Evolutionary conservation across 2,329 filamentous ascomycete genomes (phyloP), one percentile per base, ranked within the genome.

Genomic region (Phialophora tarda): DNA sequence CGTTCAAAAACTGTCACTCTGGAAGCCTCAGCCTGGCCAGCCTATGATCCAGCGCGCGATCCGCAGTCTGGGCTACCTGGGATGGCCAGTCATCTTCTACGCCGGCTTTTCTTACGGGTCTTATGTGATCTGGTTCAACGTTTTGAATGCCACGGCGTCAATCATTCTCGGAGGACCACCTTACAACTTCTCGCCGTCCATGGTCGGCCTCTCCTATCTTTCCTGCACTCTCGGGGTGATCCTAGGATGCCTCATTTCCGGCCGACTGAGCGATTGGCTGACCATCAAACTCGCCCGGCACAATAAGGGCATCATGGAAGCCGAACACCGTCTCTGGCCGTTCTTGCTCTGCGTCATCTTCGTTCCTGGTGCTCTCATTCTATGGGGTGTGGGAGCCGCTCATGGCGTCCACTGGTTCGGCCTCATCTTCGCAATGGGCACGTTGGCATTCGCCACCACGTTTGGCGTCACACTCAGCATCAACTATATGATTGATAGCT

Each of bases 381-480:
- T 84, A 1, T 85, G 82, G 82, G 83, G 84, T 28, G 81, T 85
- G 0, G 83, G 83, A 3, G 82, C 83, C 2, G 80, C 81, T 44
- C 77, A 82, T 38, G 69, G 77, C 3, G 71, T 84, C 12, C 82
- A 84, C 50, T 83, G 81, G 80, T 77, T 84, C 53, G 83, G 82
- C 1, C 73, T 82, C 12, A 74, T 85, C 2, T 78, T 83, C 41
- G 82, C 80, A 0, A 82, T 84, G 78, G 81, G 80, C 23, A 74
- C 81, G 21, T 79, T 84, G 26, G 81, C 79, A 0, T 70, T 77
- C 53, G 79, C 78, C 5, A 82, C 80, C 48, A 76, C 77, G 0
- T 74, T 84, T 48, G 82, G 81, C 1, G 69, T 82, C 10, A 78
- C 80, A 26, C 69, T 84, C 11, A 78, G 75, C 24, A 75, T 84